phyloP scores from a whole-genome alignment of 2,329 filamentous ascomycete species.

The Neobulgaria alba region DNA sequence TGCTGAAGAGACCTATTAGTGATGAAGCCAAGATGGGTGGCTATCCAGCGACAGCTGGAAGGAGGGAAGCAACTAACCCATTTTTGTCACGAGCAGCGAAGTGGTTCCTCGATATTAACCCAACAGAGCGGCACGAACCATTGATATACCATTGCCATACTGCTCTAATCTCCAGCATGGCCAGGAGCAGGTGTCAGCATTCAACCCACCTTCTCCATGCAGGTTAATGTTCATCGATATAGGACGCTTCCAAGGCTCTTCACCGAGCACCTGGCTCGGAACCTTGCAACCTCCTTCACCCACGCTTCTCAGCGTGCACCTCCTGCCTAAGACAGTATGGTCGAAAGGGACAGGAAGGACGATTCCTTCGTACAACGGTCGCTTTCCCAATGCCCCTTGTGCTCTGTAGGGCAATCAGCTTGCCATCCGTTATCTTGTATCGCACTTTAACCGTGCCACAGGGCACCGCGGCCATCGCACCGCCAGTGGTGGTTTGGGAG shows the following conservation, averaged over 20 bases:
- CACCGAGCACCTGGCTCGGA: neutral
- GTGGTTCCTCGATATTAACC: neutral
- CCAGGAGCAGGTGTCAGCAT: neutral
- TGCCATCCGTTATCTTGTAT: neutral
- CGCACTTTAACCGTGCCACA: too few species aligned
- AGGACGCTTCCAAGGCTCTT: neutral
- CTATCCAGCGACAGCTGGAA: constrained; percentile 1
- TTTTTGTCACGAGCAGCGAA: constrained; percentile 1
- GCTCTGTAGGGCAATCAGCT: neutral
- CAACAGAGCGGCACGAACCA: neutral
- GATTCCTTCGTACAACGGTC: neutral
- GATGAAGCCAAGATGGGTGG: neutral
- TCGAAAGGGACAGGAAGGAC: neutral
- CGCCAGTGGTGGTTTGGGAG: neutral
- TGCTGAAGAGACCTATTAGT: constrained; percentile 8
- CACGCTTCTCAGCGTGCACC: neutral
- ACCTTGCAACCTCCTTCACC: neutral
- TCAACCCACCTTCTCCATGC: neutral
- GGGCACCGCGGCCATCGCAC: neutral
- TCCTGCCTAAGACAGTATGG: neutral
- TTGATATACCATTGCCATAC: constrained; percentile 1
- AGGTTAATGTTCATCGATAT: neutral
- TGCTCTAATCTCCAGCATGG: neutral
- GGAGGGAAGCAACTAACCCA: constrained; percentile 1
- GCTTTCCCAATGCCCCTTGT: neutral